Percentiles rank a stretch among this genome's conserved stretches.
These are phyloP conservation scores for Fusarium dimerum DNA, from an alignment of 2,329 filamentous ascomycete species.

Conservation along the genomic window DNA sequence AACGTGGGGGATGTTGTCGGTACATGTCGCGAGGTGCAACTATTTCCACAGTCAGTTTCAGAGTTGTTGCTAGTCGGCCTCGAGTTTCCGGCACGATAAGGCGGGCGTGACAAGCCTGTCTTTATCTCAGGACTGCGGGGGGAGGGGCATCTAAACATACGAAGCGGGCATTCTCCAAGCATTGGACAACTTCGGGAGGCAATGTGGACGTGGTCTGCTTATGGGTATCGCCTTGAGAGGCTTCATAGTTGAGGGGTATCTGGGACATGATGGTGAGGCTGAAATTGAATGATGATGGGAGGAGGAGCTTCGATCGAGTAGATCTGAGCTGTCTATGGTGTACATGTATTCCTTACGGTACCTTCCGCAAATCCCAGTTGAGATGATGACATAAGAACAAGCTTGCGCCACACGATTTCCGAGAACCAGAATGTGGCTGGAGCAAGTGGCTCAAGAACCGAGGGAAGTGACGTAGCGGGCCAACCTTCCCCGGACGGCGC, in stretches of 20 bases:
- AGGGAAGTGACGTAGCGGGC: constrained; percentile 28
- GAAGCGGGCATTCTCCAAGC: constrained; percentile 92
- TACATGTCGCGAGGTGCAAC: constrained; percentile 94
- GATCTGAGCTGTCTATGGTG: background rate
- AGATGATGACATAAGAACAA: constrained; percentile 17
- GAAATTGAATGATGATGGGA: constrained; percentile 11
- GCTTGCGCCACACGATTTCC: background rate
- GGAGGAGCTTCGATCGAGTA: constrained; percentile 7
- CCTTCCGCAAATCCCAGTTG: constrained; percentile 18
- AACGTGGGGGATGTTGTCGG: constrained; percentile 81
- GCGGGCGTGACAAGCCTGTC: background rate
- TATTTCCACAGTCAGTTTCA: constrained; percentile 38
- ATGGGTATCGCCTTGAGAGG: constrained; percentile 72
- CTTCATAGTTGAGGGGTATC: constrained; percentile 73
- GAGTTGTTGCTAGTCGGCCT: background rate
- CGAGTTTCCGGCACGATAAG: background rate
- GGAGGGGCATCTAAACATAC: constrained; percentile 51
- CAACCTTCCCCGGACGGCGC: constrained; percentile 15
- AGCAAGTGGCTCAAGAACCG: background rate
- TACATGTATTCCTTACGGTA: constrained; percentile 1
- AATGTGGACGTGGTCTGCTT: constrained; percentile 69
- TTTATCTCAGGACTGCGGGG: constrained; percentile 11
- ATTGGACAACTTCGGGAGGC: constrained; percentile 83
- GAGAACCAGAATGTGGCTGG: constrained; percentile 5
- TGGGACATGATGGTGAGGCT: constrained; percentile 51